Evolutionary conservation across 2,329 filamentous ascomycete genomes (phyloP), one percentile per base, ranked within the genome.

Genomic region (Monilinia fructigena): DNA sequence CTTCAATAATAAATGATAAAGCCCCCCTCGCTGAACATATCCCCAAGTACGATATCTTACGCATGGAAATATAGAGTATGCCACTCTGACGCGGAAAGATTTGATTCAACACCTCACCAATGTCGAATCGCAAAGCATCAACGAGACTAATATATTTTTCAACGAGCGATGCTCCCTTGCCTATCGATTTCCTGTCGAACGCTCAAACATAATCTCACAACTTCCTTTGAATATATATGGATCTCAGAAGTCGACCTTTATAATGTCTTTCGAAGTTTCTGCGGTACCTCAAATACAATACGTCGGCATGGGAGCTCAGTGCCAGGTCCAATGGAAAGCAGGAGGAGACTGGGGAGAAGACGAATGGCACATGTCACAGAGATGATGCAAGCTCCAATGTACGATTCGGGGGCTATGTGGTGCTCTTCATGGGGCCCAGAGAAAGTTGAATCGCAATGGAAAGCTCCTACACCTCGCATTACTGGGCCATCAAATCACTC

Each of bases 231-330:
- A 62, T 77, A 79, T 54, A 73, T 87, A 70, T 89, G 86, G 85
- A 81, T 89, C 69, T 82, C 83, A 40, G 87, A 90, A 71, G 79
- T 84, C 55, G 71, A 83, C 31, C 80, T 89, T 18, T 76, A 78
- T 31, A 76, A 78, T 63, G 81, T 82, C 3, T 84, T 86, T 70
- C 79, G 81, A 56, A 78, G 80, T 23, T 83, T 80, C 72, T 79
- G 74, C 62, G 70, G 72, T 50, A 68, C 74, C 1, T 78, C 77
- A 26, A 72, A 68, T 50, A 68, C 70, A n/a, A 60, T 67, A 16
- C 72, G 72, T 61, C 75, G 76, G 16, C 66, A 76, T 75, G 76
- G 75, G 38, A 77, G 75, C 68, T 76, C 71, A 54, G 73, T 75
- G 10, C 76, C 76, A 26, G 75, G 75, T n/a, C 75, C 75, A 6